phyloP scores from a whole-genome alignment of 495 filamentous ascomycete species.

The Poronia punctata region DNA sequence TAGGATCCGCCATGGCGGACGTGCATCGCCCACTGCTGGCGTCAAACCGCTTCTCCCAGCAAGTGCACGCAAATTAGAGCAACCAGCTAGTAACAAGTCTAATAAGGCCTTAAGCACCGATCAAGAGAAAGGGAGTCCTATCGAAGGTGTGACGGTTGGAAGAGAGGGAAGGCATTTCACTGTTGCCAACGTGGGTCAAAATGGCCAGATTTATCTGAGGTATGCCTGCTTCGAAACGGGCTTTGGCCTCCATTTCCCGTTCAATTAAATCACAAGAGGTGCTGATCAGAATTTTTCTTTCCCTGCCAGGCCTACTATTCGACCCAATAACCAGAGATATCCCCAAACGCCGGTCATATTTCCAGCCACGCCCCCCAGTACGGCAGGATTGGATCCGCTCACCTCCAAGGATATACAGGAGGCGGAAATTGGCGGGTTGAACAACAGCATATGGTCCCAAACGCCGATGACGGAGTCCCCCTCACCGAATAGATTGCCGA shows the following conservation, averaged over 20 bases:
- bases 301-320: conserved; percentile 49
- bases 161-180: conserved; percentile 74
- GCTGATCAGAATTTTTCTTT: conserved; percentile 8
- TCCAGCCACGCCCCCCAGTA: conserved; percentile 50
- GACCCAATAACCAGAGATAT: conserved; percentile 50
- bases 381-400: conserved; percentile 45
- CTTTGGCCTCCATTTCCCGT: too few species aligned
- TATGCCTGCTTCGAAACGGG: too few species aligned
- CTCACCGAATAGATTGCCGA: conserved; percentile 22
- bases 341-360: conserved; percentile 54
- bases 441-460: conserved; percentile 33
- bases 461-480: conserved; percentile 25
- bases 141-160: conserved; percentile 44
- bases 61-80: conserved; percentile 32
- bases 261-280: too few species aligned
- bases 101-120: conserved; percentile 27
- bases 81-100: conserved; percentile 29
- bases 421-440: conserved; percentile 38
- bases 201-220: conserved; percentile 91
- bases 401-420: conserved; percentile 22
- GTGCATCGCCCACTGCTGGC: conserved; percentile 18
- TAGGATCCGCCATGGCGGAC: conserved; percentile 22
- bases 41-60: conserved; percentile 37
- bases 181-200: conserved; percentile 88
- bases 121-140: conserved; percentile 39